These are phyloP conservation scores for Wickerhamiella lipophila DNA, from an alignment of 805 yeast genomes.

Conservation along the genomic window DNA sequence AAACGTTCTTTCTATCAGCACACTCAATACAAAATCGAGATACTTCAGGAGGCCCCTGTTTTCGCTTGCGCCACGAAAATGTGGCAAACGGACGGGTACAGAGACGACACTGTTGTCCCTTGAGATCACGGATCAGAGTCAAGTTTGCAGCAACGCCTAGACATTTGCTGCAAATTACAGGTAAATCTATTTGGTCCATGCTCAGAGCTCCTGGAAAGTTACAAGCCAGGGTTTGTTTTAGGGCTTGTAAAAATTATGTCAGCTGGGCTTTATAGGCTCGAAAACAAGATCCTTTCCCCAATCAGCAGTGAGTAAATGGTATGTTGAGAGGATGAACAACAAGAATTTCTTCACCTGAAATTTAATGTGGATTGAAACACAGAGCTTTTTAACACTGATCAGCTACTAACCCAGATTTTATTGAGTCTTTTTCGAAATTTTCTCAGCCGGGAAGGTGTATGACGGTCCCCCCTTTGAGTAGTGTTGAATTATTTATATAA, in stretches of 20 bases:
- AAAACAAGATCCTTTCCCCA: neutral
- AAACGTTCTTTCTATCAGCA: slow-evolving; percentile 64
- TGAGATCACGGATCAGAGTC: slow-evolving; percentile 55
- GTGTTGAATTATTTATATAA: no score
- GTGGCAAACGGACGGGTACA: slow-evolving; percentile 79
- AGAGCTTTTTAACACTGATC: slow-evolving; percentile 38
- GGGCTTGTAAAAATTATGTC: neutral
- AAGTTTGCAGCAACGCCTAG: slow-evolving; percentile 53
- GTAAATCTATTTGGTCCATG: slow-evolving; percentile 25
- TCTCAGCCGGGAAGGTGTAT: neutral
- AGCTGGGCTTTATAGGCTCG: neutral
- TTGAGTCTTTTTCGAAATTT: neutral
- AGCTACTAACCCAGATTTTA: slow-evolving; percentile 19
- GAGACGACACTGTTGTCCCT: slow-evolving; percentile 72
- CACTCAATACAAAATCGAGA: slow-evolving; percentile 72
- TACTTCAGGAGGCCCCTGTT: slow-evolving; percentile 36
- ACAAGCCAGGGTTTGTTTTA: no score
- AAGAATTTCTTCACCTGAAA: slow-evolving; percentile 35
- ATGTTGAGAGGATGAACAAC: slow-evolving; percentile 27
- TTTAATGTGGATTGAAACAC: slow-evolving; percentile 24
- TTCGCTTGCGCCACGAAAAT: slow-evolving; percentile 55
- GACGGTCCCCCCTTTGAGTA: no score
- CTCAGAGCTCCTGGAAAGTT: neutral
- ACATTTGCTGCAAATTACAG: slow-evolving; percentile 63
- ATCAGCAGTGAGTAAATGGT: slow-evolving; percentile 14